A percentile compares a stretch with the other conserved stretches of the same genome.
Evolutionary conservation across 1,139 yeast species (phyloP).

Genomic region (Petasospora rhodanensis): DNA sequence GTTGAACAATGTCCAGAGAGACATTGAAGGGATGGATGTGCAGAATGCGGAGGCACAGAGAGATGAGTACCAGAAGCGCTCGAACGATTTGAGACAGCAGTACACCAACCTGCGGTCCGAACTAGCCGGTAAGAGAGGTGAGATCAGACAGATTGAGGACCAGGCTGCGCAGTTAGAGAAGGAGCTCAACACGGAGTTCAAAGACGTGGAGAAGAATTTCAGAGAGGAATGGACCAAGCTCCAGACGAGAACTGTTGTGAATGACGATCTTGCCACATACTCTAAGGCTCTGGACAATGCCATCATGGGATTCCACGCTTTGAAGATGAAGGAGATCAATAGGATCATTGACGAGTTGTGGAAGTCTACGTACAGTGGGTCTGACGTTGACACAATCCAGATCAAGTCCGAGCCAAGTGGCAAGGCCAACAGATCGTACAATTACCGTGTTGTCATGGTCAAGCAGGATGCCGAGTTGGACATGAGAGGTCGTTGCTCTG

Average conservation of each 20-base stretch:
- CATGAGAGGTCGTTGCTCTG: slow-evolving; percentile 98
- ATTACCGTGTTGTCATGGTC: slow-evolving; percentile 92
- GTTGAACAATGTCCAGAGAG: slow-evolving; percentile 30
- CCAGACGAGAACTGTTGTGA: slow-evolving; percentile 74
- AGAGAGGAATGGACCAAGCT: slow-evolving; percentile 71
- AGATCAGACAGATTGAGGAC: slow-evolving; percentile 74
- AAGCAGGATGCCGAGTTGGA: slow-evolving; percentile 90
- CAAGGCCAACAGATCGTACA: slow-evolving; percentile 65
- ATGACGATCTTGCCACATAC: slow-evolving; percentile 79
- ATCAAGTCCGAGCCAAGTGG: slow-evolving; percentile 69
- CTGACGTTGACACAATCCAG: slow-evolving; percentile 89
- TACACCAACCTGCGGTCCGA: slow-evolving; percentile 59
- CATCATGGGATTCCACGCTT: slow-evolving; percentile 86
- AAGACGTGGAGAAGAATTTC: slow-evolving; percentile 58
- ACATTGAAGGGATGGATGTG: slow-evolving; percentile 41
- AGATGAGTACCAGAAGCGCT: slow-evolving; percentile 57
- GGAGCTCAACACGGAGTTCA: slow-evolving; percentile 69
- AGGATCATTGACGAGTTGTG: slow-evolving; percentile 83
- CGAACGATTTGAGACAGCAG: slow-evolving; percentile 48
- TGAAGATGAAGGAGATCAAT: slow-evolving; percentile 92
- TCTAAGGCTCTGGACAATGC: slow-evolving; percentile 87
- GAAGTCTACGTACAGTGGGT: slow-evolving; percentile 91
- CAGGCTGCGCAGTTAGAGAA: slow-evolving; percentile 53
- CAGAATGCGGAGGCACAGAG: slow-evolving; percentile 63
- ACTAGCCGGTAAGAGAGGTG: slow-evolving; percentile 80